A percentile compares a stretch with the other conserved stretches of the same genome.
These are phyloP conservation scores for Meira miltonrushii DNA, from an alignment of 1,284 basidiomycete species.

Conservation along the genomic window DNA sequence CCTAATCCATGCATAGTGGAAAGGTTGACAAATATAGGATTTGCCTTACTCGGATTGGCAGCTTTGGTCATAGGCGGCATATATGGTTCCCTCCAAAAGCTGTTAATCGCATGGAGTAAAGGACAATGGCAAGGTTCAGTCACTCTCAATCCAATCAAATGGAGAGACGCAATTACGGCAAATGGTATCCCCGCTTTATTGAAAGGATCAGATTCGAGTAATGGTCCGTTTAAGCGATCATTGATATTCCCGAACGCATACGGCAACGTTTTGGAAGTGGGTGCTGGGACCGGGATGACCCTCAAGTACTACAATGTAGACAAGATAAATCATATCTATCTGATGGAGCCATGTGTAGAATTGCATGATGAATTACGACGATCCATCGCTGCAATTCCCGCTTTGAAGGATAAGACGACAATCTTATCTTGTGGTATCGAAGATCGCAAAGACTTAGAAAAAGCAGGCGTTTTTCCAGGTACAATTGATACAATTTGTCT, in stretches of 20 bases:
- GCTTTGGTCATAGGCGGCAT: too few relatives aligned
- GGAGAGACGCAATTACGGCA: neutral
- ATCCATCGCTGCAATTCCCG: slow-evolving; percentile 3
- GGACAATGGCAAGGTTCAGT: too few relatives aligned
- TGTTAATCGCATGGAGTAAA: too few relatives aligned
- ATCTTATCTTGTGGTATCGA: slow-evolving; percentile 25
- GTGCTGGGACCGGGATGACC: slow-evolving; percentile 29
- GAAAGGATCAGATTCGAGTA: neutral
- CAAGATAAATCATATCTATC: slow-evolving; percentile 21
- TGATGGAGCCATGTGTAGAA: slow-evolving; percentile 30
- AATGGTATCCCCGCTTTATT: neutral
- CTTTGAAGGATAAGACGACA: slow-evolving; percentile 15
- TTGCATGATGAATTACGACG: slow-evolving; percentile 18
- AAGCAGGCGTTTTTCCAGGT: slow-evolving; percentile 20
- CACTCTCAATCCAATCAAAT: neutral
- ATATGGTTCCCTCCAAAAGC: too few relatives aligned
- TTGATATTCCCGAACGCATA: slow-evolving; percentile 17
- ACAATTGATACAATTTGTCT: slow-evolving; percentile 37
- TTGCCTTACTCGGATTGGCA: too few relatives aligned
- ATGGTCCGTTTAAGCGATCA: neutral
- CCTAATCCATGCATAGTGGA: too few relatives aligned
- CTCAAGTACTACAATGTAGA: slow-evolving; percentile 26
- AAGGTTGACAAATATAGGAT: too few relatives aligned
- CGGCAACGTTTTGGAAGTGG: slow-evolving; percentile 33
- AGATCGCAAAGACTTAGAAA: slow-evolving; percentile 4